A percentile compares a stretch with the other conserved stretches of the same genome.
phyloP scores from a whole-genome alignment of 345 rosid species.

The Viola odorata region DNA sequence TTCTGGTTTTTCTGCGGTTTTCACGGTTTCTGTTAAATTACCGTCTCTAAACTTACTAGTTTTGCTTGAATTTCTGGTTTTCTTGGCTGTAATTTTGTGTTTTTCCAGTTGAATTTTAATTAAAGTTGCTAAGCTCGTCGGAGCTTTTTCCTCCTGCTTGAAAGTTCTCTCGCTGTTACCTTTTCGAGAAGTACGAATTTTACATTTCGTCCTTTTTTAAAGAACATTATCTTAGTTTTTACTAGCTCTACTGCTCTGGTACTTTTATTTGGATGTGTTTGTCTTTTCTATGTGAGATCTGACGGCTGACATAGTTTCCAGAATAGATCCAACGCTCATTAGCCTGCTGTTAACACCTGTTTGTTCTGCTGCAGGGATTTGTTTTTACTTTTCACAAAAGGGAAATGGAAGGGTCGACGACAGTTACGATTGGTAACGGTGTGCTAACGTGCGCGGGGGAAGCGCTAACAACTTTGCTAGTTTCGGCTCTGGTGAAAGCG shows the following conservation, averaged over 20 bases:
- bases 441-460: slow-evolving; percentile 51
- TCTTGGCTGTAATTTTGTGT: too few species aligned
- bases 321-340: slow-evolving; percentile 22
- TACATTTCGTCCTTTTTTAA: not conserved
- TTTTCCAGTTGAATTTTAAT: too few species aligned
- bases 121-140: too few species aligned
- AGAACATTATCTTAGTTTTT: not conserved
- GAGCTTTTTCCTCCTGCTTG: too few species aligned
- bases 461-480: slow-evolving; percentile 30
- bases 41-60: too few species aligned
- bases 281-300: slow-evolving; percentile 14
- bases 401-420: slow-evolving; percentile 24
- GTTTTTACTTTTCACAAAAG: slow-evolving; percentile 16
- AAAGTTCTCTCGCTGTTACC: too few species aligned
- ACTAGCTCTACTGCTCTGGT: not conserved
- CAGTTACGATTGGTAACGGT: slow-evolving; percentile 27
- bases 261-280: not conserved
- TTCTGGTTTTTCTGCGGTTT: not conserved
- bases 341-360: not conserved
- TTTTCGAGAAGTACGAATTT: not conserved
- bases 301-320: slow-evolving; percentile 16
- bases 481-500: slow-evolving; percentile 36
- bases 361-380: slow-evolving; percentile 6
- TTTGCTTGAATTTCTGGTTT: too few species aligned
- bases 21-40: too few species aligned